Base-by-base conservation (phyloP, 2,329 filamentous ascomycete genomes). In the Trichoderma sp. region DNA sequence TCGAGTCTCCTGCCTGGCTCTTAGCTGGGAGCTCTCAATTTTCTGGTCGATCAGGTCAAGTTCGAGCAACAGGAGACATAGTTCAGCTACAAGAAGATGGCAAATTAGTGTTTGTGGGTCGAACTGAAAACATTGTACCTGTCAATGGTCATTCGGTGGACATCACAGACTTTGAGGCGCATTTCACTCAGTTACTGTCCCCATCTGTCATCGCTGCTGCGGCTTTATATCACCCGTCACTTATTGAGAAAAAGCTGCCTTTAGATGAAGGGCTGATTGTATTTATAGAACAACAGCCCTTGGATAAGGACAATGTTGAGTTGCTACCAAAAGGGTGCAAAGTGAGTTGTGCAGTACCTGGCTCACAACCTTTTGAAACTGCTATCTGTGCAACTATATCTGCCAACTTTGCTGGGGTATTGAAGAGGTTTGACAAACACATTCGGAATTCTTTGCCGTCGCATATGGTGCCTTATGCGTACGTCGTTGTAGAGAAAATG, bases 401-500 rank as follows among this genome's bases (percentile, higher is more conserved):
- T 33, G 6, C 24, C 27, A 68, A 29, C 65, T 68, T 68, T 14
- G n/a, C 65, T n/a, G 38, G 8, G 18, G 14, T n/a, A 29, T 27
- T 68, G 35, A 68, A 50, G 27, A 68, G 16, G n/a, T 33, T 68
- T 45, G 65, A 68, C 33, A 68, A 68, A 21, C 27, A 16, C 27
- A 68, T 68, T 68, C 65, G 29, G 9, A 68, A 68, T n/a, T 68
- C 65, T 4, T 21, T 68, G 6, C 65, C 65, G 24, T 68, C 65
- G 16, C 65, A 68, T n/a, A 68, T 68, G 65, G n/a, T 68, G 24
- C 65, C 65, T 24, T 50, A 16, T 29, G 33, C 65, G 12, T 68
- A 68, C 80, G 82, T 18, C 82, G 82, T 66, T 83, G 82, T 18
- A 75, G 72, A n/a, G 78, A 78, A 53, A 78, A 79, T 7, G 84